Evolutionary conservation across 2,329 filamentous ascomycete genomes (phyloP).

Genomic region (Xylariomycetidae sp.): DNA sequence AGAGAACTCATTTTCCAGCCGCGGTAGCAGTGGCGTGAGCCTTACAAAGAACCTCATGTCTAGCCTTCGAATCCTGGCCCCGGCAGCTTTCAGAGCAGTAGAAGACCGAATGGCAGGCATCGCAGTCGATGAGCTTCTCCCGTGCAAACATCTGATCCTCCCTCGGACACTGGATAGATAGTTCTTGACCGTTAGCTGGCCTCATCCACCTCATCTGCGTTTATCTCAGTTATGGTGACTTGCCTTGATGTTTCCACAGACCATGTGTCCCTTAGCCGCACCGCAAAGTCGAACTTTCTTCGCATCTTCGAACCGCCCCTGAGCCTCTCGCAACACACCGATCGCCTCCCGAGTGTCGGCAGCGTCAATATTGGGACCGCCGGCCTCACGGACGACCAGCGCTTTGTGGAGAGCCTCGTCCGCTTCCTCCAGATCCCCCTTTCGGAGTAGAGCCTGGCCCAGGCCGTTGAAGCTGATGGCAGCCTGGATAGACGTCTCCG

Average conservation of each 20-base stretch:
- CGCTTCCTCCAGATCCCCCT: slow-evolving; percentile 9
- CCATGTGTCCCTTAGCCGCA: slow-evolving; percentile 5
- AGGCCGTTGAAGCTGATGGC: slow-evolving; percentile 13
- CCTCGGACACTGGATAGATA: slow-evolving; percentile 8
- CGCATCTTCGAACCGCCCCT: slow-evolving; percentile 13
- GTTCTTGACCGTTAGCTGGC: no score
- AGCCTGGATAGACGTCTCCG: slow-evolving; percentile 9
- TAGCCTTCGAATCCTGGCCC: slow-evolving; percentile 9
- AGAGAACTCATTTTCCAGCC: no score
- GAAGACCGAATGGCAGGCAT: slow-evolving; percentile 11
- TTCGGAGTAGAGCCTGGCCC: slow-evolving; percentile 19
- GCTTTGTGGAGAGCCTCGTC: slow-evolving; percentile 11
- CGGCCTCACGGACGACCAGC: slow-evolving; percentile 4
- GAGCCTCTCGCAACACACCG: slow-evolving; percentile 13
- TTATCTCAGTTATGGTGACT: background rate
- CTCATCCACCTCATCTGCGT: no score
- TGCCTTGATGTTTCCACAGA: slow-evolving; percentile 14
- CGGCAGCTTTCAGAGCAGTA: slow-evolving; percentile 16
- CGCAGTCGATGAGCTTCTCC: slow-evolving; percentile 4
- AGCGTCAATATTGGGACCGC: slow-evolving; percentile 5
- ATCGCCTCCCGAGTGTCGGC: slow-evolving; percentile 14
- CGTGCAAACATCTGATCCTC: slow-evolving; percentile 3
- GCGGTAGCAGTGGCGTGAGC: no score
- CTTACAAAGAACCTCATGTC: slow-evolving; percentile 14
- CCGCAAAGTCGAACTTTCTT: slow-evolving; percentile 11